phyloP scores from a whole-genome alignment of 179 eudicot species.

The Camellia oleifera region DNA sequence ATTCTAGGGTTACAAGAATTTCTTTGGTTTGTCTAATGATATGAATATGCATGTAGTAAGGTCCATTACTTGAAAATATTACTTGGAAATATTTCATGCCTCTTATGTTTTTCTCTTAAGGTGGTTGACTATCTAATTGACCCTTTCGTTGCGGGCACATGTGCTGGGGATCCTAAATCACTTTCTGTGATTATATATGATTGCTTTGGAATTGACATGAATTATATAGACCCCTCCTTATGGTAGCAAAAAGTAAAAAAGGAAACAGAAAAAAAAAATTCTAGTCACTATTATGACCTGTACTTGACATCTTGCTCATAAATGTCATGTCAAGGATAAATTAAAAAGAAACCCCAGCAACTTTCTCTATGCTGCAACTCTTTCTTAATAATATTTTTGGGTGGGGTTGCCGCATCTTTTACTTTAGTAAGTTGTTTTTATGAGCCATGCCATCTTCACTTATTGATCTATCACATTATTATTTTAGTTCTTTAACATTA shows the following conservation, averaged over 20 bases:
- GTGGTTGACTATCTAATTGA: constrained; percentile 91
- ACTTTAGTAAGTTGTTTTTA: no score
- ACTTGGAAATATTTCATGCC: constrained; percentile 5
- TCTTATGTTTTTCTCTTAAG: constrained; percentile 29
- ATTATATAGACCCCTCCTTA: neutral
- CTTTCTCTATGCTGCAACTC: no score
- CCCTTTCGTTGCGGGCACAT: constrained; percentile 92
- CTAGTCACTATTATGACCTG: no score
- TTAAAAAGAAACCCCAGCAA: no score
- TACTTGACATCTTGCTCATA: no score
- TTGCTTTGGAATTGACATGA: neutral
- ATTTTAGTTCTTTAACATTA: no score
- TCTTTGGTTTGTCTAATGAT: constrained; percentile 2
- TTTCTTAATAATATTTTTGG: no score
- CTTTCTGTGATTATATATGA: constrained; percentile 69
- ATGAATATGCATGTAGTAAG: neutral
- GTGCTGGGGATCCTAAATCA: constrained; percentile 90
- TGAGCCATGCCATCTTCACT: no score
- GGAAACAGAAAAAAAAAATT: constrained; percentile 11
- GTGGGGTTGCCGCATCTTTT: no score
- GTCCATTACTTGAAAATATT: neutral
- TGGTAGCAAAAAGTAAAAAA: neutral
- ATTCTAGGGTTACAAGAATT: neutral
- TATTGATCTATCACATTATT: no score
- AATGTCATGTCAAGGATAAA: no score